These are phyloP conservation scores for Vitis hybrid DNA, from an alignment of 177 flowering plant genomes.

Conservation along the genomic window DNA sequence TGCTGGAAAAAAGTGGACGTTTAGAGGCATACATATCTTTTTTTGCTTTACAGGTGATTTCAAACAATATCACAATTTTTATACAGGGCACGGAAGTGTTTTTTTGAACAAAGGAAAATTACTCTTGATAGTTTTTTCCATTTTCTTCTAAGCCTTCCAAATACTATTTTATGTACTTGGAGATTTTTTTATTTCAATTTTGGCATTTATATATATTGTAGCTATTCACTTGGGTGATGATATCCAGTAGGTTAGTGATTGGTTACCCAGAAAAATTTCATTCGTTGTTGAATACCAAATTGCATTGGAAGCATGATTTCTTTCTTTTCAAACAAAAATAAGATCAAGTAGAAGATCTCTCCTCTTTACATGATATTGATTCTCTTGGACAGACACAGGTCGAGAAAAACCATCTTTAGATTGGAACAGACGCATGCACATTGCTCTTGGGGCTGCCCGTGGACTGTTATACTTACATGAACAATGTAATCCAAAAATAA, in stretches of 20 bases:
- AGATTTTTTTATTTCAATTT: too few species aligned
- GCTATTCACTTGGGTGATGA: too few species aligned
- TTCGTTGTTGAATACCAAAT: too few species aligned
- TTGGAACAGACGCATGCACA: conserved; percentile 81
- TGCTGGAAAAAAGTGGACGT: background rate
- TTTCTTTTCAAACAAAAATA: background rate
- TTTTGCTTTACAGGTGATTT: background rate
- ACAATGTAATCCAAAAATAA: conserved; percentile 86
- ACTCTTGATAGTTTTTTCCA: too few species aligned
- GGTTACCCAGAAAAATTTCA: too few species aligned
- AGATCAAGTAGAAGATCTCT: background rate
- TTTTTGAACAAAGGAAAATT: too few species aligned
- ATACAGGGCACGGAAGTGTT: background rate
- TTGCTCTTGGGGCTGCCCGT: conserved; percentile 87
- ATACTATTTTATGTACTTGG: too few species aligned
- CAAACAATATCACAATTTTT: background rate
- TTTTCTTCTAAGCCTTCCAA: too few species aligned
- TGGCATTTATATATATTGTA: too few species aligned
- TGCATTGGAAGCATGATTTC: background rate
- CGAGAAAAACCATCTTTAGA: conserved; percentile 67
- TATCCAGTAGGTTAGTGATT: too few species aligned
- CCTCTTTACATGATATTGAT: conserved; percentile 4
- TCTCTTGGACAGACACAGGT: conserved; percentile 43
- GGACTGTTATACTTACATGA: conserved; percentile 92
- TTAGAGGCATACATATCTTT: background rate